Conservation (phyloP, 257 asterid species). For the Paulownia fortunei region DNA sequence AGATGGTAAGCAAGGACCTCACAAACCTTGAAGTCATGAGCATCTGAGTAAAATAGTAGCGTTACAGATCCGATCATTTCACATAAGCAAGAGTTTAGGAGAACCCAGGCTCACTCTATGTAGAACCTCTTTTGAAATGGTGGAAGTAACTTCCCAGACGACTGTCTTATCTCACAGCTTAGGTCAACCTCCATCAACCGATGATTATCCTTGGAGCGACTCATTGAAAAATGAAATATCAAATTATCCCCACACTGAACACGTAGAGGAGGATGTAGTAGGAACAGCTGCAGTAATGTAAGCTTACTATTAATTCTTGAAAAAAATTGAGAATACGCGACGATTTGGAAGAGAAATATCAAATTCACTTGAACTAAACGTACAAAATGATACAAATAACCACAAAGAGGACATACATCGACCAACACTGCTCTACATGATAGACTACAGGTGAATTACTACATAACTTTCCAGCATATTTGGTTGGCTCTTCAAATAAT, state of each 20-base stretch:
- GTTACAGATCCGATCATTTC: slow-evolving; percentile 12
- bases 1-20: background rate
- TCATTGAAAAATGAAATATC: slow-evolving; percentile 57
- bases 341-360: slow-evolving; percentile 11
- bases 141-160: slow-evolving; percentile 58
- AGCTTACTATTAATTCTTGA: background rate
- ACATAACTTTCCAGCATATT: background rate
- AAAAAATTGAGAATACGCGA: background rate
- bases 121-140: slow-evolving; percentile 57
- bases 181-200: slow-evolving; percentile 86
- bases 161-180: slow-evolving; percentile 57
- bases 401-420: background rate
- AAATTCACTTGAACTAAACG: background rate
- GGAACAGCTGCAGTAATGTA: slow-evolving; percentile 69
- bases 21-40: background rate
- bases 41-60: background rate
- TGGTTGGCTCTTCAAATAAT: background rate
- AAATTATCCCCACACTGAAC: slow-evolving; percentile 61
- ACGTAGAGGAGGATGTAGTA: slow-evolving; percentile 63
- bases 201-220: slow-evolving; percentile 81
- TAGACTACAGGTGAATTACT: too few relatives aligned
- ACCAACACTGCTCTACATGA: too few relatives aligned
- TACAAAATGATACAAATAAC: background rate
- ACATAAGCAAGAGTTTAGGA: background rate
- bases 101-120: slow-evolving; percentile 63